Percentiles rank a stretch among this genome's conserved stretches.
Evolutionary conservation across 164 flowering plant species (phyloP).

Genomic region (Liquidambar formosana): DNA sequence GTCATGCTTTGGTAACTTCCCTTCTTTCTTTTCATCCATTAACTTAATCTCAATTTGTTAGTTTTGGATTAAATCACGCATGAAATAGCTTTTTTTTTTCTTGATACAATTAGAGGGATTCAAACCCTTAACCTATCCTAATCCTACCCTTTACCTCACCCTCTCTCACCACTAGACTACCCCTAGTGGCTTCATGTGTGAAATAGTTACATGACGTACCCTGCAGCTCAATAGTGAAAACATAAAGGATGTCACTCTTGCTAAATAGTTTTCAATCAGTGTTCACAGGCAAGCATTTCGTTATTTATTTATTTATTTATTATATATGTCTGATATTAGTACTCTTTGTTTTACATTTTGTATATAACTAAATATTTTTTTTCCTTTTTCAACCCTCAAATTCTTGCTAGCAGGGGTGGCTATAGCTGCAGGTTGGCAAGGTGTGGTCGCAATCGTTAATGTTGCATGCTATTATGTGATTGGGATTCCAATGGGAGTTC

Average conservation of each 20-base stretch:
- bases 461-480: constrained; percentile 50
- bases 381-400: too few relatives aligned
- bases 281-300: constrained; percentile 55
- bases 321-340: neutral
- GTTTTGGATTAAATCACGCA: too few relatives aligned
- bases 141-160: too few relatives aligned
- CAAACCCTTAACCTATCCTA: too few relatives aligned
- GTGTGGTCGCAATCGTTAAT: constrained; percentile 44
- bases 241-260: constrained; percentile 42
- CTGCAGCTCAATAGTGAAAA: too few relatives aligned
- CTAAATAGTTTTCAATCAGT: constrained; percentile 54
- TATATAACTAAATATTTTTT: constrained; percentile 2
- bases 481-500: constrained; percentile 51
- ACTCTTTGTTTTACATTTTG: neutral
- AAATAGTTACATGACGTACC: too few relatives aligned
- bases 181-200: too few relatives aligned
- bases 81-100: too few relatives aligned
- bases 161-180: too few relatives aligned
- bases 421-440: constrained; percentile 70
- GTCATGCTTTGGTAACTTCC: constrained; percentile 11
- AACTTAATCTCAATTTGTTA: too few relatives aligned
- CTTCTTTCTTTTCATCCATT: too few relatives aligned
- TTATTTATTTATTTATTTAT: neutral
- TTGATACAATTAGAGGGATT: too few relatives aligned
- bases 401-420: constrained; percentile 75